These are phyloP conservation scores for Tylopilus felleus DNA, from an alignment of 768 basidiomycete genomes.

Conservation along the genomic window DNA sequence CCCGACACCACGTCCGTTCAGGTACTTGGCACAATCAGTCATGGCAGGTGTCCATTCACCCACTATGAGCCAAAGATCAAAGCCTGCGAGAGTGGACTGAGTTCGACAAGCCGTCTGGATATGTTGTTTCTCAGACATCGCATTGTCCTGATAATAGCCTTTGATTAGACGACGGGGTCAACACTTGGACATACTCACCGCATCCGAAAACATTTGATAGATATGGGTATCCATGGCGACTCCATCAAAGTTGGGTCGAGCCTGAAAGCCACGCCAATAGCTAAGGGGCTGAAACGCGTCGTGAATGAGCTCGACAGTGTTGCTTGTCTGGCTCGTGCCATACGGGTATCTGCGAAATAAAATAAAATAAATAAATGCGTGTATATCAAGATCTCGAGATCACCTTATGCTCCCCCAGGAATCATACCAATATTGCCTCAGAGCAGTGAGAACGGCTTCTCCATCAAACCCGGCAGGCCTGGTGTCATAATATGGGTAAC, in stretches of 20 bases:
- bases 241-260: conserved; percentile 49
- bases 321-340: conserved; percentile 43
- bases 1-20: conserved; percentile 79
- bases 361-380: not conserved
- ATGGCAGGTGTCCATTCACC: conserved; percentile 85
- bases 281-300: conserved; percentile 77
- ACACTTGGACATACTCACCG: conserved; percentile 39
- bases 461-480: conserved; percentile 76
- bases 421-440: conserved; percentile 65
- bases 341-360: conserved; percentile 35
- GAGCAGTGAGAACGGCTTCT: conserved; percentile 44
- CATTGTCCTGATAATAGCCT: conserved; percentile 41
- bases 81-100: conserved; percentile 43
- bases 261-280: conserved; percentile 66
- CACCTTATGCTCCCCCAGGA: conserved; percentile 75
- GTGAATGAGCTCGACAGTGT: conserved; percentile 65
- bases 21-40: conserved; percentile 58
- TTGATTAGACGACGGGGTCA: not conserved
- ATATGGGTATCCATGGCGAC: conserved; percentile 80
- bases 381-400: not conserved
- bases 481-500: conserved; percentile 3
- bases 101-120: conserved; percentile 56
- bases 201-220: conserved; percentile 68
- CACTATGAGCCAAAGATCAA: conserved; percentile 76
- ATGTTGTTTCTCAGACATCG: conserved; percentile 49